A percentile compares a stretch with the other conserved stretches of the same genome.
These are phyloP conservation scores for Penicillium brevicompactum DNA, from an alignment of 2,329 filamentous ascomycete genomes.

Conservation along the genomic window DNA sequence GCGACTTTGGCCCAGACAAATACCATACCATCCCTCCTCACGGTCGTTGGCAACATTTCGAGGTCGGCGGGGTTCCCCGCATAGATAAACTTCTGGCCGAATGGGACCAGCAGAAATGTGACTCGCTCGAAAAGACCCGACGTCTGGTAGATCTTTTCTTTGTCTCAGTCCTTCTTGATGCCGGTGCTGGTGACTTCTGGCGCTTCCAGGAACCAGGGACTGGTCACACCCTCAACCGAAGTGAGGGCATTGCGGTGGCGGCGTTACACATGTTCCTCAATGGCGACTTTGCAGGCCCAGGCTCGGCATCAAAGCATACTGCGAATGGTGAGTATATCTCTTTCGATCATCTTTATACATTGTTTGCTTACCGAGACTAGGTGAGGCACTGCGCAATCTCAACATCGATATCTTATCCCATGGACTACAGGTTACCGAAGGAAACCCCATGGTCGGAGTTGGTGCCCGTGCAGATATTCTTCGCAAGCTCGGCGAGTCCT, in stretches of 20 bases:
- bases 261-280: slow-evolving; percentile 54
- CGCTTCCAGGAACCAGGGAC: slow-evolving; percentile 45
- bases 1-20: slow-evolving; percentile 54
- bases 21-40: slow-evolving; percentile 56
- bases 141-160: slow-evolving; percentile 64
- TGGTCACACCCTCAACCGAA: slow-evolving; percentile 39
- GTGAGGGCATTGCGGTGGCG: slow-evolving; percentile 57
- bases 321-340: slow-evolving; percentile 41
- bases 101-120: slow-evolving; percentile 48
- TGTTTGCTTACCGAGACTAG: slow-evolving; percentile 13
- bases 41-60: slow-evolving; percentile 65
- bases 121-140: slow-evolving; percentile 53
- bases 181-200: slow-evolving; percentile 56
- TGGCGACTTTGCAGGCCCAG: slow-evolving; percentile 40
- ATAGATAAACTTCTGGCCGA: slow-evolving; percentile 48
- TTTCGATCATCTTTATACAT: background rate
- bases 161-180: slow-evolving; percentile 61
- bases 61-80: slow-evolving; percentile 57
- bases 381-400: slow-evolving; percentile 38
- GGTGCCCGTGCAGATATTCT: slow-evolving; percentile 47
- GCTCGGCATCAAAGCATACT: slow-evolving; percentile 10
- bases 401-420: slow-evolving; percentile 35
- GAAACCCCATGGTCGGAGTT: slow-evolving; percentile 52
- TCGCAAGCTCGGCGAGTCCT: slow-evolving; percentile 46
- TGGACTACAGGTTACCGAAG: slow-evolving; percentile 48